Evolutionary conservation across 176 grass and related monocot genomes (phyloP), one percentile per base, ranked within the genome.

Genomic region (Bothriochloa decipiens): DNA sequence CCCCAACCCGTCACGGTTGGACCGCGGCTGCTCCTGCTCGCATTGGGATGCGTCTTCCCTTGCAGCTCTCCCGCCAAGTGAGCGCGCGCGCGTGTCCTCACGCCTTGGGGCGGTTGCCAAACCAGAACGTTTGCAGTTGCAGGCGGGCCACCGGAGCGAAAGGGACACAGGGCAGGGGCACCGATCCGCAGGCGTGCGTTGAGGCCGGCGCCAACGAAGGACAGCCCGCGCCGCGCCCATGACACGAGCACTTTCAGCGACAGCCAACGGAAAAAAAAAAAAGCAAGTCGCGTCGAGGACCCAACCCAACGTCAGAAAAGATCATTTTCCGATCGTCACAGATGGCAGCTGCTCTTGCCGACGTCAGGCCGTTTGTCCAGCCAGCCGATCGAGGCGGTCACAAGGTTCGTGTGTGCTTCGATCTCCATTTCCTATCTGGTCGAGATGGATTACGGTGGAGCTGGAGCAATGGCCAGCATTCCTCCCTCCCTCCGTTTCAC

Each of bases 261-360:
- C 22, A 60, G 55, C 53, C 18, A 53, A 8, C 17, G n/a, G 35
- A 35, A 35, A 2, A 35, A 3, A 17, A 6, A 6, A 52, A 53
- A 49, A 49, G 46, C 2, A 49, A 53, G 6, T 55, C 52, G 52
- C 52, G 18, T 55, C 52, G 50, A 12, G 17, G 15, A 50, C 49
- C n/a, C n/a, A n/a, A n/a, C n/a, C 52, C 6, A 47, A 22, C 72
- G 73, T 87, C 85, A 87, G 5, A 27, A 67, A 71, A 71, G 49
- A 85, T 88, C 61, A 29, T 85, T 72, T 88, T 86, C 80, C 70
- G 72, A 71, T 77, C 62, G 25, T 50, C 27, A 32, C 58, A 13
- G 20, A 15, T 13, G 8, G 4, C 40, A 65, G 45, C 22, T 25
- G 5, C 74, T 13, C 58, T 45, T 26, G 6, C 26, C 68, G 74